Percentiles rank a stretch among this genome's conserved stretches.
phyloP scores from a whole-genome alignment of 1,284 basidiomycete genomes.

The Ceratobasidium theobromae region DNA sequence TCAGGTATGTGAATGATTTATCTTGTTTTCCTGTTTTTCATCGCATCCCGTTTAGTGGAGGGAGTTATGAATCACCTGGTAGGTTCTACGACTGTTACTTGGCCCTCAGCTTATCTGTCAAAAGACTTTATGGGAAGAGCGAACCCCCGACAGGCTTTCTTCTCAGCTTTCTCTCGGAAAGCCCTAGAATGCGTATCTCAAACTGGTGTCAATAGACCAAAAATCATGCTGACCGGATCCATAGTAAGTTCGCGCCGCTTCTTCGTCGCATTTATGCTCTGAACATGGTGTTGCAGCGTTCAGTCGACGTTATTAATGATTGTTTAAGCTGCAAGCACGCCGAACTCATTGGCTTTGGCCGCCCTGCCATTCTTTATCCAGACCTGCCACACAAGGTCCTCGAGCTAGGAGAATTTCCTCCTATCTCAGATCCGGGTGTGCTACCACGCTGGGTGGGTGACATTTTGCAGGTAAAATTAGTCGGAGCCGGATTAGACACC shows the following conservation, averaged over 20 bases:
- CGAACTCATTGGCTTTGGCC: constrained; percentile 76
- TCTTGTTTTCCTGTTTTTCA: constrained; percentile 61
- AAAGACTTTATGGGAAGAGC: constrained; percentile 53
- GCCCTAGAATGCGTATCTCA: constrained; percentile 50
- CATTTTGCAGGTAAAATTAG: constrained; percentile 12
- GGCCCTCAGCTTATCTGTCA: constrained; percentile 60
- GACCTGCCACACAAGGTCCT: constrained; percentile 51
- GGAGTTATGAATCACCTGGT: constrained; percentile 82
- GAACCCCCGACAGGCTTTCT: constrained; percentile 42
- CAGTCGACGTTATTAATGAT: constrained; percentile 57
- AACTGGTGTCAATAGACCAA: constrained; percentile 47
- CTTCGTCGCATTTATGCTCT: not conserved
- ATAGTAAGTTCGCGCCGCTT: constrained; percentile 44
- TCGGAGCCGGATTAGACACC: constrained; percentile 24
- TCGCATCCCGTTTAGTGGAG: constrained; percentile 69
- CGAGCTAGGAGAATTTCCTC: not conserved
- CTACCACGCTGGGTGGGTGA: constrained; percentile 15
- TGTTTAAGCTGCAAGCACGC: constrained; percentile 59
- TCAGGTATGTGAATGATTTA: not conserved
- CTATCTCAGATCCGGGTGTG: not conserved
- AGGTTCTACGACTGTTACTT: constrained; percentile 36
- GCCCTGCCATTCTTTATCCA: constrained; percentile 65
- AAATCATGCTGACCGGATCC: constrained; percentile 81
- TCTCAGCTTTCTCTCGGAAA: constrained; percentile 40
- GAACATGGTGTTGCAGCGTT: constrained; percentile 42